A percentile compares a stretch with the other conserved stretches of the same genome.
These are phyloP conservation scores for Clarireedia monteithiana DNA, from an alignment of 2,329 filamentous ascomycete species.

Conservation along the genomic window DNA sequence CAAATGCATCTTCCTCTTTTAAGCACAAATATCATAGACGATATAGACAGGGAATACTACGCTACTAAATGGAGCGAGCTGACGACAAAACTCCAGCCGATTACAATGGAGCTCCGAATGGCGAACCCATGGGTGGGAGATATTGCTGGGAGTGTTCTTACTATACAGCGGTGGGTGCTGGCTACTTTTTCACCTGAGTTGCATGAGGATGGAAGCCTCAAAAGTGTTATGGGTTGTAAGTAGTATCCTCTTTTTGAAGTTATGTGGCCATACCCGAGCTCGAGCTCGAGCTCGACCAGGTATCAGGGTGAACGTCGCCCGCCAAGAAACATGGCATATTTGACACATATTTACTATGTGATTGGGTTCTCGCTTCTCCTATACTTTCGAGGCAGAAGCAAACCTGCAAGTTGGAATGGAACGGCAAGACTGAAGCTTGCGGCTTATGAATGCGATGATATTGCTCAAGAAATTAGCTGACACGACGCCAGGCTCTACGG, in stretches of 20 bases:
- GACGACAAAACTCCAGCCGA: background rate
- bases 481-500: conserved; percentile 66
- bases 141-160: conserved; percentile 48
- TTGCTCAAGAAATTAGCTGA: no score
- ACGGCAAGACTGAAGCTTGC: no score
- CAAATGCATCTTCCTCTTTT: no score
- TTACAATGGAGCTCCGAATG: conserved; percentile 9
- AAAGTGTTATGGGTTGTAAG: conserved; percentile 59
- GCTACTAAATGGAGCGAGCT: conserved; percentile 9
- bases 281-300: background rate
- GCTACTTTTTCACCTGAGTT: conserved; percentile 71
- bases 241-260: conserved; percentile 31
- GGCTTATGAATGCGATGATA: no score
- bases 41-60: conserved; percentile 29
- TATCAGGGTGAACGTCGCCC: background rate
- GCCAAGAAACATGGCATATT: no score
- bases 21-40: conserved; percentile 60
- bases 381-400: background rate
- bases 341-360: no score
- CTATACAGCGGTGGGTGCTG: conserved; percentile 72
- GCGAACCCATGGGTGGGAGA: conserved; percentile 36
- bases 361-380: background rate
- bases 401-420: no score
- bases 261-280: conserved; percentile 57
- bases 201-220: conserved; percentile 53